phyloP scores from a whole-genome alignment of 2,329 filamentous ascomycete species.

The Lasiodiplodia sp. region DNA sequence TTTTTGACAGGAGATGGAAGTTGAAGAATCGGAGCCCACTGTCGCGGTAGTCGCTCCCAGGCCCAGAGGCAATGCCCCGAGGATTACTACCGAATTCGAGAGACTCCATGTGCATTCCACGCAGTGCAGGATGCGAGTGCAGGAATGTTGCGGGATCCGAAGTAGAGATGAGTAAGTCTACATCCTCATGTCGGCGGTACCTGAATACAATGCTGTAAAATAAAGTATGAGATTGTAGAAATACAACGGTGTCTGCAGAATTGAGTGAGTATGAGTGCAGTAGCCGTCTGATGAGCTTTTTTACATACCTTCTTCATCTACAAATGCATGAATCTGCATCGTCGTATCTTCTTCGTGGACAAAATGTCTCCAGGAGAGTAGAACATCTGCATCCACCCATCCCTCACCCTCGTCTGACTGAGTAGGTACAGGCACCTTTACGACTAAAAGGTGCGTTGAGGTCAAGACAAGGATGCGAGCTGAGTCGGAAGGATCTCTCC shows the following conservation, averaged over 20 bases:
- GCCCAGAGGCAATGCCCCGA: conserved; percentile 14
- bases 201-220: conserved; percentile 41
- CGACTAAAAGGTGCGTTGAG: conserved; percentile 57
- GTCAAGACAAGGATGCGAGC: conserved; percentile 68
- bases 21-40: conserved; percentile 39
- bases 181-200: conserved; percentile 35
- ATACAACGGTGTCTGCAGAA: conserved; percentile 38
- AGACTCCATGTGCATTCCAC: conserved; percentile 28
- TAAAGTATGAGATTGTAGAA: conserved; percentile 45
- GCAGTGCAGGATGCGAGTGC: background rate
- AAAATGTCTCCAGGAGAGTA: conserved; percentile 62
- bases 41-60: conserved; percentile 34
- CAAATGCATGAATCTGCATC: conserved; percentile 47
- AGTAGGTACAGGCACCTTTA: conserved; percentile 51
- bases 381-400: conserved; percentile 40
- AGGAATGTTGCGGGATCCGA: conserved; percentile 38
- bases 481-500: conserved; percentile 55
- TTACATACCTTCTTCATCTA: conserved; percentile 43
- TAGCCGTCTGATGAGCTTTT: background rate
- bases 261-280: background rate
- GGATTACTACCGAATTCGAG: conserved; percentile 34
- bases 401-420: conserved; percentile 34
- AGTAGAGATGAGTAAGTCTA: conserved; percentile 28
- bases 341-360: conserved; percentile 61
- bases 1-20: conserved; percentile 36